Conservation (phyloP, 306 rosid species). For the Castanea crenata region DNA sequence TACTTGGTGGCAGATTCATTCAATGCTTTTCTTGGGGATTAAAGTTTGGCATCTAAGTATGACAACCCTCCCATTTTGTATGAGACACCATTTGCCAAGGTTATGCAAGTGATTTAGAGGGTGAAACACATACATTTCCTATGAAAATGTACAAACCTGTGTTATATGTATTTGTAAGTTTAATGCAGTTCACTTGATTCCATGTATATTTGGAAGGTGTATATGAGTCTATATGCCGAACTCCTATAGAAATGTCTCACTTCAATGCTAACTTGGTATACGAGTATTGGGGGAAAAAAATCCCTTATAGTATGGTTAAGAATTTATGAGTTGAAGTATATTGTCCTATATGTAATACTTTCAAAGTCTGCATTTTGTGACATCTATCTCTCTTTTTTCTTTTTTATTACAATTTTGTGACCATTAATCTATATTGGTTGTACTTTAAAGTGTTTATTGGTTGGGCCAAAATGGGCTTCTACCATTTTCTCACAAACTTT, state of each 20-base stretch:
- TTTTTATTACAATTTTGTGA: neutral
- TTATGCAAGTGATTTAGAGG: conserved; percentile 61
- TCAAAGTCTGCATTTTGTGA: neutral
- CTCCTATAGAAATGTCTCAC: neutral
- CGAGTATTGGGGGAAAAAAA: neutral
- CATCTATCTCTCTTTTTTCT: neutral
- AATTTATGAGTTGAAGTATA: neutral
- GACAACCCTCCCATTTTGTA: conserved; percentile 72
- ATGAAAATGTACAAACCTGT: conserved; percentile 24
- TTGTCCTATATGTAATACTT: neutral
- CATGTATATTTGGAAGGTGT: neutral
- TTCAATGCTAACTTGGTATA: neutral
- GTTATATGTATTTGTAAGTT: neutral
- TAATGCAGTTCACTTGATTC: neutral
- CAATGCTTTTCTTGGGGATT: conserved; percentile 80
- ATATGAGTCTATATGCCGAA: neutral
- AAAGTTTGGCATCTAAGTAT: conserved; percentile 66
- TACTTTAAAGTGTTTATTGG: neutral
- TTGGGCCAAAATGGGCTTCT: no score
- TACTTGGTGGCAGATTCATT: conserved; percentile 75
- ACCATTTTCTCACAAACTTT: no score
- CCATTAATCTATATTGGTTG: neutral
- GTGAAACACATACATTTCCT: conserved; percentile 56
- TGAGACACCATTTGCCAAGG: conserved; percentile 70
- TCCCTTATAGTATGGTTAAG: neutral